Evolutionary conservation across 768 basidiomycete species (phyloP), one percentile per base, ranked within the genome.

Genomic region (Xerocomus potaroensis): DNA sequence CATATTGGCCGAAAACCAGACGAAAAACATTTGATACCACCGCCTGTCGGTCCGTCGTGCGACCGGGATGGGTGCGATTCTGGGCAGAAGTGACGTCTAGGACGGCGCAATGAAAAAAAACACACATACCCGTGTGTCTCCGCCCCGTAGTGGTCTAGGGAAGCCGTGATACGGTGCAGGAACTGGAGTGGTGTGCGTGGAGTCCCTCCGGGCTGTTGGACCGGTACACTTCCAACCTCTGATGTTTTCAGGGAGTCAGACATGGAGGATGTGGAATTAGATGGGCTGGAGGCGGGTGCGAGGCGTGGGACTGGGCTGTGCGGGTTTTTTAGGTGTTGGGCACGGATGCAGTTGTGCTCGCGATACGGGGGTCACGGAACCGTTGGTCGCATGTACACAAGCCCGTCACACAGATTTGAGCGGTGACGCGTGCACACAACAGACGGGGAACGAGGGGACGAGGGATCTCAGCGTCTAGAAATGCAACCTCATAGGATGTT

Each of bases 1-100:
- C 61, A 74, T 62, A 45, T 72, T 74, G 24, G 71, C 63, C 27
- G 74, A 73, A 51, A 76, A 71, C 74, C 74, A 76, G 15, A 75
- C 68, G 55, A 76, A 76, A 54, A 75, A 76, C 63, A 74, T 64
- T 50, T 76, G 73, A 47, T 69, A 73, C 55, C 73, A 65, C 18
- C 66, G 63, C 8, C 63, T 68, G 23, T 76, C 72, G 22, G 67
- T 61, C 26, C 74, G 64, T 43, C 65, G 59, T 19, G 61, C 62
- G 2, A 47, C 54, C 1, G 66, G 64, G 12, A 74, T 62, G 1
- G 75, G 75, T 11, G 66, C 57, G 26, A 76, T 70, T 5, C 72
- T 73, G 22, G 14, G 23, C n/a, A n/a, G 24, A 35, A 15, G 5
- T n/a, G 14, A 7, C 41, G 9, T 5, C 2, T 18, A n/a, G n/a